Evolutionary conservation across 768 basidiomycete species (phyloP).

Genomic region (Termitomyces sp.): DNA sequence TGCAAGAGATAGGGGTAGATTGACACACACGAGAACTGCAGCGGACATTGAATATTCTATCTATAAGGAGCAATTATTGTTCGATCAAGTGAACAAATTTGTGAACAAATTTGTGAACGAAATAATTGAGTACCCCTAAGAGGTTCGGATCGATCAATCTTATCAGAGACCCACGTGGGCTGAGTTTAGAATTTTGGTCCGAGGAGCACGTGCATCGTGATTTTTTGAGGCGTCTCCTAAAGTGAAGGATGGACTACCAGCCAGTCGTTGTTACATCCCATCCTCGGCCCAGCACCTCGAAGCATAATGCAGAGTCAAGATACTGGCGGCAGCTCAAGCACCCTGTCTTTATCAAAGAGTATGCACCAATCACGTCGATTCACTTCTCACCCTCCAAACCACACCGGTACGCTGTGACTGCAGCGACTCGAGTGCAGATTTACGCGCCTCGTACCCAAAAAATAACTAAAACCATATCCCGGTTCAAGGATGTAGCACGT

Average conservation of each 20-base stretch:
- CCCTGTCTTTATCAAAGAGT: slow-evolving; percentile 95
- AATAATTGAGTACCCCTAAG: no score
- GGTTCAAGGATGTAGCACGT: slow-evolving; percentile 95
- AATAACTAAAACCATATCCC: slow-evolving; percentile 91
- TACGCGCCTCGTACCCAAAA: slow-evolving; percentile 97
- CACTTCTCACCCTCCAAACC: slow-evolving; percentile 88
- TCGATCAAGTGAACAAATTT: no score
- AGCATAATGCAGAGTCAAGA: slow-evolving; percentile 70
- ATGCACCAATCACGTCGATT: slow-evolving; percentile 91
- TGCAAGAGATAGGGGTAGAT: no score
- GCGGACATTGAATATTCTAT: no score
- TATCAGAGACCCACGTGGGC: slow-evolving; percentile 19
- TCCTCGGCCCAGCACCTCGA: slow-evolving; percentile 46
- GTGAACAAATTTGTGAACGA: no score
- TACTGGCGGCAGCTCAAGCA: slow-evolving; percentile 87
- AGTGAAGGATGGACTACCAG: slow-evolving; percentile 76
- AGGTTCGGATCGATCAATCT: slow-evolving; percentile 21
- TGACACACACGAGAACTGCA: no score
- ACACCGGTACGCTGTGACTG: slow-evolving; percentile 93
- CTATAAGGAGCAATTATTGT: no score
- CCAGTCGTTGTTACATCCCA: slow-evolving; percentile 67
- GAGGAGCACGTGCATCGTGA: slow-evolving; percentile 18
- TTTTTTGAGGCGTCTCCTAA: slow-evolving; percentile 9
- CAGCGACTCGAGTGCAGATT: slow-evolving; percentile 90
- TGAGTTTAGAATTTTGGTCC: slow-evolving; percentile 12